These are phyloP conservation scores for Haplosporangium gracile DNA, from an alignment of 192 early-diverging fungal genomes.

Conservation along the genomic window DNA sequence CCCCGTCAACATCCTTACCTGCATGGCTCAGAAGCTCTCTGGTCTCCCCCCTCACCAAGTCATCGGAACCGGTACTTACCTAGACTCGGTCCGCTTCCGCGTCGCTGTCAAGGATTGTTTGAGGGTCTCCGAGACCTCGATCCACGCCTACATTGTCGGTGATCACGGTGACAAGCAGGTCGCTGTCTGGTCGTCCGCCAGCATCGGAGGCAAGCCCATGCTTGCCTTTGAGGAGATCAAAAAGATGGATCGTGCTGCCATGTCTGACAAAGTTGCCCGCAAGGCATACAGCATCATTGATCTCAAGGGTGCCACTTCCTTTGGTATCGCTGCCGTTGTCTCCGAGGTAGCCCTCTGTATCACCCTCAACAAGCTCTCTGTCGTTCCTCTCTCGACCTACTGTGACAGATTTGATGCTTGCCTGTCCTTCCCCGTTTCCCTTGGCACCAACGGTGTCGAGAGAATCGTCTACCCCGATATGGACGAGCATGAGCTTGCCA, in stretches of 20 bases:
- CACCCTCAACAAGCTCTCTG: conserved; percentile 75
- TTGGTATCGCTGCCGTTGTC: conserved; percentile 86
- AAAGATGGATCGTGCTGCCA: conserved; percentile 63
- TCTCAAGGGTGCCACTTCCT: conserved; percentile 88
- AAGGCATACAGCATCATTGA: conserved; percentile 91
- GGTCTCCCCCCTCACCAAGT: conserved; percentile 84
- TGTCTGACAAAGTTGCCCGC: conserved; percentile 71
- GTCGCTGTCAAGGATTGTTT: conserved; percentile 35
- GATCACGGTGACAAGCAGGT: conserved; percentile 93
- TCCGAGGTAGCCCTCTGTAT: conserved; percentile 76
- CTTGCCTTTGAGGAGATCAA: conserved; percentile 73
- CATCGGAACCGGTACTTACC: conserved; percentile 87
- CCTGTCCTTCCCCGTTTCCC: conserved; percentile 82
- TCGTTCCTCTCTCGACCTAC: conserved; percentile 80
- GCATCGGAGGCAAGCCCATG: conserved; percentile 78
- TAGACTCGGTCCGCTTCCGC: conserved; percentile 80
- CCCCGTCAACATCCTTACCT: conserved; percentile 85
- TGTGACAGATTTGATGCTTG: conserved; percentile 72
- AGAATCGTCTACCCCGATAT: conserved; percentile 79
- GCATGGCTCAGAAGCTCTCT: conserved; percentile 86
- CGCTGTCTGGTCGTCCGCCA: conserved; percentile 82
- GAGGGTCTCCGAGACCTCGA: conserved; percentile 75
- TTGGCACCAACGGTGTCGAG: conserved; percentile 80
- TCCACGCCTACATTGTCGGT: conserved; percentile 87
- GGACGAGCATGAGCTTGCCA: conserved; percentile 67